Conservation (phyloP, 2,329 filamentous ascomycete genomes). For the Myriosclerotinia scirpicola region DNA sequence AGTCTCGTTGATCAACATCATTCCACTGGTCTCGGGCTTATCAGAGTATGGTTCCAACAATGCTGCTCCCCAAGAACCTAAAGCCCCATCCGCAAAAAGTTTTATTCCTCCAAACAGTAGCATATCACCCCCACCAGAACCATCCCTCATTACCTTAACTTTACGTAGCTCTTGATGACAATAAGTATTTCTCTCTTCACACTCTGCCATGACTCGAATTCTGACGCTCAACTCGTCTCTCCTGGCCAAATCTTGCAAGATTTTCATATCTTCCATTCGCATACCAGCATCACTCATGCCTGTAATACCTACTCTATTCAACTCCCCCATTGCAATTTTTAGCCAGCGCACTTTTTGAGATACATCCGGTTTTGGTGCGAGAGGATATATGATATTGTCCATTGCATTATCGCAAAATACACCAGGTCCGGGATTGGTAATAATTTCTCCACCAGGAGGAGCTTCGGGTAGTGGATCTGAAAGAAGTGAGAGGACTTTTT, state of each 20-base stretch:
- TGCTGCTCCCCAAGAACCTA: slow-evolving; percentile 71
- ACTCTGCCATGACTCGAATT: slow-evolving; percentile 69
- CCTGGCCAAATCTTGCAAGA: slow-evolving; percentile 54
- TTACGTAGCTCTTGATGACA: slow-evolving; percentile 49
- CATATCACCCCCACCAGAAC: slow-evolving; percentile 30
- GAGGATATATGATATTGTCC: slow-evolving; percentile 53
- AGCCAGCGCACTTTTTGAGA: slow-evolving; percentile 56
- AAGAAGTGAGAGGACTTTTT: slow-evolving; percentile 61
- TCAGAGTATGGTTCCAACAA: slow-evolving; percentile 71
- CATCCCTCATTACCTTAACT: slow-evolving; percentile 28
- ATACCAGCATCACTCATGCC: slow-evolving; percentile 70
- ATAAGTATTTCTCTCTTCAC: slow-evolving; percentile 61
- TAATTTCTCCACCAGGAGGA: slow-evolving; percentile 63
- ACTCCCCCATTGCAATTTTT: slow-evolving; percentile 58
- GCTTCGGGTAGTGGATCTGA: slow-evolving; percentile 49
- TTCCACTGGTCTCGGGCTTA: slow-evolving; percentile 59
- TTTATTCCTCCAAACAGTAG: slow-evolving; percentile 65
- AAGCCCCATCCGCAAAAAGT: slow-evolving; percentile 67
- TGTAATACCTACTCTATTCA: slow-evolving; percentile 65
- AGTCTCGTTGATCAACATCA: slow-evolving; percentile 64
- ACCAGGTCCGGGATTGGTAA: slow-evolving; percentile 60
- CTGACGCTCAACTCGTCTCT: slow-evolving; percentile 58
- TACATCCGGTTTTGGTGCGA: slow-evolving; percentile 57
- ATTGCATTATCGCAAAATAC: slow-evolving; percentile 76
- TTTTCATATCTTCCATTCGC: slow-evolving; percentile 51